Evolutionary conservation across 768 basidiomycete genomes (phyloP).

Genomic region (Tulasnella calospora): DNA sequence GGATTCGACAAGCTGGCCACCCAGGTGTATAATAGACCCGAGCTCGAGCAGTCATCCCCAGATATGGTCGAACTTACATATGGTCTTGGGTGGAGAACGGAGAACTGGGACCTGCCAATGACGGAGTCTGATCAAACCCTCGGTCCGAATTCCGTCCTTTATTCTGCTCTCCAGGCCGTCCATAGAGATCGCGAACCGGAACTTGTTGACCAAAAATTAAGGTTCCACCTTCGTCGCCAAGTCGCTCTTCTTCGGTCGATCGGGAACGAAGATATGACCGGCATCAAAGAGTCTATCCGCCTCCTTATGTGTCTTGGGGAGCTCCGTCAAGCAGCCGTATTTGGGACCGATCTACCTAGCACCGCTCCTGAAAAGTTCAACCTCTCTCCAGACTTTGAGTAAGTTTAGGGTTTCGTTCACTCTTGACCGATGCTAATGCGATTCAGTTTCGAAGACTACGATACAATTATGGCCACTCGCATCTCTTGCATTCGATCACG

Average conservation of each 20-base stretch:
- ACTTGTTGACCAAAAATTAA: slow-evolving; percentile 48
- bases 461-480: slow-evolving; percentile 74
- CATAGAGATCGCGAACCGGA: slow-evolving; percentile 65
- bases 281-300: slow-evolving; percentile 62
- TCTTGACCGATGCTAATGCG: slow-evolving; percentile 4
- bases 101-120: slow-evolving; percentile 90
- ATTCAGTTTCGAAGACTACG: slow-evolving; percentile 47
- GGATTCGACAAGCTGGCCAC: slow-evolving; percentile 89
- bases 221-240: slow-evolving; percentile 52
- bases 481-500: slow-evolving; percentile 73
- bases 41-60: neutral
- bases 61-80: slow-evolving; percentile 52
- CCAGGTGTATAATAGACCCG: slow-evolving; percentile 42
- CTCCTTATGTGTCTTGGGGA: slow-evolving; percentile 81
- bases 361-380: slow-evolving; percentile 25
- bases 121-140: slow-evolving; percentile 35
- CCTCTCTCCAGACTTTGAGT: slow-evolving; percentile 63
- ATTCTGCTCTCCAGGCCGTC: slow-evolving; percentile 73
- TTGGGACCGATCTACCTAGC: neutral
- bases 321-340: slow-evolving; percentile 37
- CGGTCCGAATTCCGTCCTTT: slow-evolving; percentile 49
- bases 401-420: slow-evolving; percentile 35
- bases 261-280: slow-evolving; percentile 73
- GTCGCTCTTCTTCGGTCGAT: slow-evolving; percentile 58
- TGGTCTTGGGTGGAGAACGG: slow-evolving; percentile 88